Evolutionary conservation across 495 filamentous ascomycete genomes (phyloP).

Genomic region (Immersiella caudata): DNA sequence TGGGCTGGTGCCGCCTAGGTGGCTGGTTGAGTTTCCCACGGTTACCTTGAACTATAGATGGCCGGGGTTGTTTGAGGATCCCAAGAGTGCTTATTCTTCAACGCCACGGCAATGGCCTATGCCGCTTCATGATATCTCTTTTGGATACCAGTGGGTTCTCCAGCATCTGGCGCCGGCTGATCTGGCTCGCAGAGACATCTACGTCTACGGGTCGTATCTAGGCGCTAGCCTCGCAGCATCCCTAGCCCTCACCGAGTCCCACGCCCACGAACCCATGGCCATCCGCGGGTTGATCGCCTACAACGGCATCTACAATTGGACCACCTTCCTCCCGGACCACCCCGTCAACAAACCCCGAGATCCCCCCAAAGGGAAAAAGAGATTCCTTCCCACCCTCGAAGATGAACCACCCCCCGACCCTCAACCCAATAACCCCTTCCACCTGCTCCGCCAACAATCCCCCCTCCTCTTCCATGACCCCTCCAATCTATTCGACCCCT

Average conservation of each 20-base stretch:
- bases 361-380: constrained; percentile 18
- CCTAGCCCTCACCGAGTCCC: constrained; percentile 53
- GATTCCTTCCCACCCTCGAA: constrained; percentile 19
- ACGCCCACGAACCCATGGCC: constrained; percentile 37
- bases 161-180: constrained; percentile 36
- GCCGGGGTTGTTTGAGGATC: constrained; percentile 20
- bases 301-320: constrained; percentile 60
- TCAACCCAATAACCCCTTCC: constrained; percentile 15
- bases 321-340: constrained; percentile 51
- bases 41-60: constrained; percentile 51
- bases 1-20: constrained; percentile 32
- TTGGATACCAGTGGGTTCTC: constrained; percentile 50
- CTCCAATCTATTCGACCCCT: constrained; percentile 52
- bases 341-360: constrained; percentile 31
- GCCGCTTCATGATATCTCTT: constrained; percentile 52
- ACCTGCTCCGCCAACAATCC: constrained; percentile 33
- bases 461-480: constrained; percentile 45
- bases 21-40: constrained; percentile 35
- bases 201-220: constrained; percentile 54
- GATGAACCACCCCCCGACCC: too few species aligned
- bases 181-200: constrained; percentile 39
- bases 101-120: constrained; percentile 42
- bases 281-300: constrained; percentile 50
- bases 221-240: constrained; percentile 53
- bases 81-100: neutral